Conservation (phyloP, 306 rosid species). For the Myrica gale region DNA sequence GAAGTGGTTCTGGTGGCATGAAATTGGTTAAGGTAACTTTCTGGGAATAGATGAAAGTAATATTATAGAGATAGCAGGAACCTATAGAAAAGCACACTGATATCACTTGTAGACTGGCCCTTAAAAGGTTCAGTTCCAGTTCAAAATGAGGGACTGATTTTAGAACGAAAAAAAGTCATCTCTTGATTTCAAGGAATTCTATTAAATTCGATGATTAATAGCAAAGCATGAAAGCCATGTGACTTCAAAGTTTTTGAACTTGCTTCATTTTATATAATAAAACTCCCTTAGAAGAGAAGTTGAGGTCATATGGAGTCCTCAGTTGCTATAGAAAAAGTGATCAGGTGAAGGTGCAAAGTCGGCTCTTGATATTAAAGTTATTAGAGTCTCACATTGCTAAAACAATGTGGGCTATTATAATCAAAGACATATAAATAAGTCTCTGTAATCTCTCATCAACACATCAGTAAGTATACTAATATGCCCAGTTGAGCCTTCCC, state of each 20-base stretch:
- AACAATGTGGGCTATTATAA: too few relatives aligned
- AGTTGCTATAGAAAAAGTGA: not conserved
- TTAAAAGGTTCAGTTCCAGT: not conserved
- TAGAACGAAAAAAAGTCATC: too few relatives aligned
- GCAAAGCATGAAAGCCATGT: not conserved
- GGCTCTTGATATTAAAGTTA: too few relatives aligned
- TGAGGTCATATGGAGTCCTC: not conserved
- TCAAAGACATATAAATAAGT: too few relatives aligned
- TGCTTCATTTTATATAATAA: not conserved
- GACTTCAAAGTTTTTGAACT: not conserved
- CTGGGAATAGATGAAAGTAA: not conserved
- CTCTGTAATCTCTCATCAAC: too few relatives aligned
- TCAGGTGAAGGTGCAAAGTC: slow-evolving; percentile 4
- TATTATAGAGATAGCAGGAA: not conserved
- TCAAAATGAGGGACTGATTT: not conserved
- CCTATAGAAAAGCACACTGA: not conserved
- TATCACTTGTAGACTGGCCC: not conserved
- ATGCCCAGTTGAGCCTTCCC: too few relatives aligned
- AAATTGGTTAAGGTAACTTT: not conserved
- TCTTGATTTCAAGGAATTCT: not conserved
- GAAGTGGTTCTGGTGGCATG: not conserved
- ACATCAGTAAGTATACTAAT: too few relatives aligned
- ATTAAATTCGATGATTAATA: not conserved
- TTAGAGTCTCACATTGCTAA: too few relatives aligned
- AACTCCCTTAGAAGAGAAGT: slow-evolving; percentile 1